Evolutionary conservation across 495 filamentous ascomycete genomes (phyloP), one percentile per base, ranked within the genome.

Genomic region (Aspergillus ostianus): DNA sequence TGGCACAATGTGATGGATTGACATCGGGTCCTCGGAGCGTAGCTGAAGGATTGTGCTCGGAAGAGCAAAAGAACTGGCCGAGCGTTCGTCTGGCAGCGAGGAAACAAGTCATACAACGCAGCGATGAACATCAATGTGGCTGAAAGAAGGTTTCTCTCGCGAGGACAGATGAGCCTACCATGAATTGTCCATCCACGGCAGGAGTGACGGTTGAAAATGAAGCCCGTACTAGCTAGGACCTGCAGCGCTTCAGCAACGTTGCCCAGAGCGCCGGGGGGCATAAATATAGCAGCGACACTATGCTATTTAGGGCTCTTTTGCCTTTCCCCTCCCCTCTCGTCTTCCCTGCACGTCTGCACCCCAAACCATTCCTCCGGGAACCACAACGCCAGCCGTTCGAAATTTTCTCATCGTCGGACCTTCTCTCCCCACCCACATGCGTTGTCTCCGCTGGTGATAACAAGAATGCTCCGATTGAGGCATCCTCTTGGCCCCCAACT

Each of bases 401-500:
- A 41, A 15, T 41, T 41, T 41, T 41, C 13, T 41, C 36, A 41
- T 41, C 36, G 36, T 41, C 36, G 12, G 36, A 41, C 36, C 36
- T 41, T 15, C 36, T 26, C 23, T 26, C 36, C 36, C 36, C 36
- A 17, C 36, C 36, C 36, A 41, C 36, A 41, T 41, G 36, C 36
- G 12, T 15, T 41, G 10, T 41, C 36, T 41, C 36, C 12, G 36
- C 12, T 10, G 36, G 4, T 41, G 36, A 41, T 41, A 41, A 41
- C 36, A 41, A 41, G 15, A 41, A 41, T 41, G 36, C 36, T 41
- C 36, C 41, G 18, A 58, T 27, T 30, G 47, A 48, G 55, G 44
- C 54, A 51, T 23, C 18, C 57, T 51, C 49, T 53, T 59, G 56
- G 36, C 44, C 17, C 53, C 20, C 54, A 53, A 56, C 21, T 57